Conservation (phyloP, 2,329 filamentous ascomycete genomes). For the Incumbomyces delicatus region DNA sequence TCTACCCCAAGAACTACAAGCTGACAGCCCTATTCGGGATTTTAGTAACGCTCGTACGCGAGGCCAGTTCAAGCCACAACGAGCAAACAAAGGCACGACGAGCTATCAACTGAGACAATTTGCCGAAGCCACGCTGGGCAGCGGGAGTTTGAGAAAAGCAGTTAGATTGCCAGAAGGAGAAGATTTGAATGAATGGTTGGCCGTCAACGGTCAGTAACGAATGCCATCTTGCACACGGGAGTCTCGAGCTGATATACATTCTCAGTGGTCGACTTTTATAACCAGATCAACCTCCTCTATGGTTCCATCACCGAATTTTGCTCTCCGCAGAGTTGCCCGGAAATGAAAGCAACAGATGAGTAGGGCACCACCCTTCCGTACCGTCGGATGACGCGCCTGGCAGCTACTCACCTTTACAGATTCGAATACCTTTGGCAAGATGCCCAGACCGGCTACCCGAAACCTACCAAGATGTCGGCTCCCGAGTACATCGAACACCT, state of each 20-base stretch:
- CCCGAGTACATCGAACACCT: constrained; percentile 96
- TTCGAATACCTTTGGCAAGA: constrained; percentile 99
- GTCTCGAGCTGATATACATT: background rate
- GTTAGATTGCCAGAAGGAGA: constrained; percentile 96
- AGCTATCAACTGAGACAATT: constrained; percentile 95
- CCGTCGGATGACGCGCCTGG: constrained; percentile 6
- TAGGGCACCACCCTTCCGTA: constrained; percentile 34
- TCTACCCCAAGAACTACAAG: constrained; percentile 24
- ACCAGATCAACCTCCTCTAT: constrained; percentile 98
- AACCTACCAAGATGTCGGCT: constrained; percentile 94
- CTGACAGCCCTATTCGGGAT: constrained; percentile 26
- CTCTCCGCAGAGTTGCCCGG: constrained; percentile 89
- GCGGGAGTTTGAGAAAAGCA: constrained; percentile 87
- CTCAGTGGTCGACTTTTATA: constrained; percentile 98
- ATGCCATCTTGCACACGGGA: too few species aligned
- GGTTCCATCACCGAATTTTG: constrained; percentile 99
- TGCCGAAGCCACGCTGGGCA: constrained; percentile 91
- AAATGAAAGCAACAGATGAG: constrained; percentile 99
- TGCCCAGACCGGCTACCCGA: constrained; percentile 72
- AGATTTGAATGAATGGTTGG: constrained; percentile 95
- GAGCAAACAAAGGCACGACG: constrained; percentile 72
- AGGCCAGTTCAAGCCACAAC: constrained; percentile 84
- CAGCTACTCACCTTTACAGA: constrained; percentile 33
- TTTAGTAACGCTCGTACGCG: constrained; percentile 74
- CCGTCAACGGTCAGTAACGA: constrained; percentile 69